Conservation (phyloP, 495 filamentous ascomycete species). For the Penicillium tannophilum region DNA sequence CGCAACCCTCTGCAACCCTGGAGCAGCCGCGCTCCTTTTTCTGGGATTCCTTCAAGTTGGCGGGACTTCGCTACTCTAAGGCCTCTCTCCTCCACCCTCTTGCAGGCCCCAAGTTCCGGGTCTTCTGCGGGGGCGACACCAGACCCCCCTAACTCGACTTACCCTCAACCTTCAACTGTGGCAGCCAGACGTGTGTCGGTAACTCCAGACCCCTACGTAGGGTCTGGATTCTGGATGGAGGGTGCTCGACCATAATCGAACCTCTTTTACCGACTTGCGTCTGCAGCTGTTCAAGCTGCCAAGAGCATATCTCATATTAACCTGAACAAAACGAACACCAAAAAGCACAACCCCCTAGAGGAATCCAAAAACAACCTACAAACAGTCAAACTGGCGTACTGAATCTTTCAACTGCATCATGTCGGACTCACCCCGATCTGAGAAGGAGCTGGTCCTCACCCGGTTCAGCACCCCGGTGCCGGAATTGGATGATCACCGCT, state of each 20-base stretch:
- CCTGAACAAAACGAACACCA: constrained; percentile 1
- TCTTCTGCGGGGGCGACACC: constrained; percentile 93
- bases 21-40: constrained; percentile 41
- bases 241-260: constrained; percentile 35
- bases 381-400: constrained; percentile 23
- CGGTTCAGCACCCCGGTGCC: constrained; percentile 78
- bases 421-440: constrained; percentile 66
- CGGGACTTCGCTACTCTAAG: constrained; percentile 75
- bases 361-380: constrained; percentile 6
- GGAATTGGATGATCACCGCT: constrained; percentile 91
- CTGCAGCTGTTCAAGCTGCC: constrained; percentile 32
- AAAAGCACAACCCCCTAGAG: constrained; percentile 9
- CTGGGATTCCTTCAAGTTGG: constrained; percentile 85
- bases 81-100: constrained; percentile 89
- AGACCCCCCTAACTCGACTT: constrained; percentile 92
- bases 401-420: constrained; percentile 35
- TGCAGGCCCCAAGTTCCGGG: constrained; percentile 86
- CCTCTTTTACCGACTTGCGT: constrained; percentile 37
- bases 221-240: constrained; percentile 53
- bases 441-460: constrained; percentile 56
- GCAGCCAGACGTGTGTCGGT: constrained; percentile 46
- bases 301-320: constrained; percentile 11
- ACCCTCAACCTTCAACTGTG: constrained; percentile 30
- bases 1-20: constrained; percentile 26
- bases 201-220: constrained; percentile 50